Percentiles rank a stretch among this genome's conserved stretches.
Conservation (phyloP, 805 yeast genomes). For the Tetrapisispora namnaoensis region DNA sequence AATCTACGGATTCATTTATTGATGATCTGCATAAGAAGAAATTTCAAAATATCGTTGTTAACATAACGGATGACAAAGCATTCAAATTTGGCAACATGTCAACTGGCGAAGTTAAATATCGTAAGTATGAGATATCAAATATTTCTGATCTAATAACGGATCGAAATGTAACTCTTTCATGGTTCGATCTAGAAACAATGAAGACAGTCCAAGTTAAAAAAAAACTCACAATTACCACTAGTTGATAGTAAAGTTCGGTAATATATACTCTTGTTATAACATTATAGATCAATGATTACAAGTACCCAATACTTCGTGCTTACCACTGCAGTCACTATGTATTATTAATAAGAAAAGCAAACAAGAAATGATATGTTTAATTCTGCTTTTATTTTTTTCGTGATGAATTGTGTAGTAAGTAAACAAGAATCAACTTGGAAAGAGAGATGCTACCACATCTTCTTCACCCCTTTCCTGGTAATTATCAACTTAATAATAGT, state of each 20-base stretch:
- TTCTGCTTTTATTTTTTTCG: no score
- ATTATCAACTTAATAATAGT: no score
- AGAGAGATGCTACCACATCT: no score
- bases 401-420: no score
- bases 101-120: slow-evolving; percentile 5
- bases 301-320: not conserved
- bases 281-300: no score
- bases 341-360: no score
- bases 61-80: not conserved
- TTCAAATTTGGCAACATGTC: slow-evolving; percentile 11
- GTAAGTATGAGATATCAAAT: not conserved
- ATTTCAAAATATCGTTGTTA: slow-evolving; percentile 1
- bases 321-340: no score
- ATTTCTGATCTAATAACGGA: not conserved
- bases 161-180: slow-evolving; percentile 5
- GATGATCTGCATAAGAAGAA: not conserved
- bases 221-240: not conserved
- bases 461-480: no score
- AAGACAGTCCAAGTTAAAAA: not conserved
- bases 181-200: slow-evolving; percentile 7
- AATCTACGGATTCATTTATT: not conserved
- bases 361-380: no score
- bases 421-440: no score
- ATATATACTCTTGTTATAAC: no score
- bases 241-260: not conserved